phyloP scores from a whole-genome alignment of 805 yeast genomes.

The Candida orba region DNA sequence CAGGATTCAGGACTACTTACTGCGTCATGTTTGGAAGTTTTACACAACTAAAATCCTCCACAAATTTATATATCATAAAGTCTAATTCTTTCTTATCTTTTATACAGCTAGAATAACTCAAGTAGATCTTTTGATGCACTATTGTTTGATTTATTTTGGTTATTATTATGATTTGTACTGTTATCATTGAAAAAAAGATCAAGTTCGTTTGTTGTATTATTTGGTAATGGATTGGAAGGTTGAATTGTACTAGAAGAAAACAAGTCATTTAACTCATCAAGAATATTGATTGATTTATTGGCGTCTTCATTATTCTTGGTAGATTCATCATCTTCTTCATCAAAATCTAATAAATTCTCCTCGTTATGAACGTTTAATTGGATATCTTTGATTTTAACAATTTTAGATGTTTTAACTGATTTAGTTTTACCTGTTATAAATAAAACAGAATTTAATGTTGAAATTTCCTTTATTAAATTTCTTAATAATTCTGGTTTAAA shows the following conservation, averaged over 20 bases:
- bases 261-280: constrained; percentile 73
- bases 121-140: constrained; percentile 15
- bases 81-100: background rate
- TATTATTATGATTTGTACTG: background rate
- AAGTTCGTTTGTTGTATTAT: background rate
- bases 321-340: constrained; percentile 38
- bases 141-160: background rate
- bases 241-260: constrained; percentile 37
- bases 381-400: constrained; percentile 68
- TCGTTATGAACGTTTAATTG: constrained; percentile 72
- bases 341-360: constrained; percentile 83
- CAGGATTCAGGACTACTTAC: no score
- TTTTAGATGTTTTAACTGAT: constrained; percentile 28
- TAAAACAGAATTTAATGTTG: constrained; percentile 83
- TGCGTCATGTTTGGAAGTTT: no score
- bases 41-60: no score
- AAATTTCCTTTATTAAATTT: constrained; percentile 64
- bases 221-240: constrained; percentile 10
- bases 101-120: constrained; percentile 12
- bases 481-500: constrained; percentile 65
- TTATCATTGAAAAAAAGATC: constrained; percentile 2
- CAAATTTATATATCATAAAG: no score
- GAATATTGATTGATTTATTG: constrained; percentile 32
- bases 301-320: constrained; percentile 11
- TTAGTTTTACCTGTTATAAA: constrained; percentile 64